Evolutionary conservation across 2,329 filamentous ascomycete species (phyloP), one percentile per base, ranked within the genome.

Genomic region (Colletotrichum orchidophilum): DNA sequence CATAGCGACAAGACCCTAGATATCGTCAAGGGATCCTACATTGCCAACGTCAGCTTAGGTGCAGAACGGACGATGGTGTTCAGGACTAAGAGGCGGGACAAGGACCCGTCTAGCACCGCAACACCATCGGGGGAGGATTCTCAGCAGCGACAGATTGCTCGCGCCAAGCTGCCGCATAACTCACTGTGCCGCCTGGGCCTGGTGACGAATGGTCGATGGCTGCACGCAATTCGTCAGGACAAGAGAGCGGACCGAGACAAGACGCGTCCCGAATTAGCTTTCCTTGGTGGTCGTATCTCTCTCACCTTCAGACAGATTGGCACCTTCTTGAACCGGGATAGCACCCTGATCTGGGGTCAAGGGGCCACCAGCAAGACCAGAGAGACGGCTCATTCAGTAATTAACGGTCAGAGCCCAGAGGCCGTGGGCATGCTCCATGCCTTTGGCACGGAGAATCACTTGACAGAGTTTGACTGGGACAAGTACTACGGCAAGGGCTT

Each of bases 1-100:
- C 96, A 99, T 78, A 97, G 94, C 49, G 96, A 99, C 80, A 99
- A 99, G 83, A 97, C 96, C 0, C 85, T 99, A 27, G 96, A 99
- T 79, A 96, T 99, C 67, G 91, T 90, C 13, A 90, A 88, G 29
- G 91, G 87, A 5, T 96, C 93, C 27, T 95, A 87, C 71, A 97
- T 99, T 75, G 94, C 95, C 74, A 99, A 98, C 78, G 90, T 97
- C 60, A 97, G 94, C 74, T 87, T 98, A n/a, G 96, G 96, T 1
- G 95, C 96, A 0, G 92, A 97, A 81, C 88, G 96, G 63, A 95
- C 91, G 2, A 98, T 98, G 95, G 88, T 93, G 0, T 88, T 99
- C 42, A 91, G 96, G 62, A 96, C 93, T 12, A 97, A 97, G 83
- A 92, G 93, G 73, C 79, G 78, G 50, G 82, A 83, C 33, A 86